Evolutionary conservation across 1,284 basidiomycete species (phyloP), one percentile per base, ranked within the genome.

Genomic region (Cryptococcus wingfieldii): DNA sequence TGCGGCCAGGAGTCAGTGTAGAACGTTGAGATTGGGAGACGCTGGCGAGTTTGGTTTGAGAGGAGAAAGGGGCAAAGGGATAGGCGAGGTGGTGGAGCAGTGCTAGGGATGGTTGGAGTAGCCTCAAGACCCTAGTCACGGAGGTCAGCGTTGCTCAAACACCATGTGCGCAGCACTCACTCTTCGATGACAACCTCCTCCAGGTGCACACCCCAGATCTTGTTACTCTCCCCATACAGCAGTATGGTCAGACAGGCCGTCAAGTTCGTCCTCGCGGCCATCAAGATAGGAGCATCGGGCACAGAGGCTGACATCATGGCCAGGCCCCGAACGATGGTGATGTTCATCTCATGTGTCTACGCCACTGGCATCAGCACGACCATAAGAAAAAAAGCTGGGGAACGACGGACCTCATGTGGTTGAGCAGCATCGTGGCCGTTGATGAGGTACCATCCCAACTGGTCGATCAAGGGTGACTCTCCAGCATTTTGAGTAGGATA

Each of bases 31-130:
- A 27, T 8, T 8, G 31, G 31, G 31, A 56, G 34, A 25, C 38
- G 13, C 13, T 18, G 28, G 28, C 50, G 5, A n/a, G 27, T 38
- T 9, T 27, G 44, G 7, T 27, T 23, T 18, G 45, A 42, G 41
- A 39, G n/a, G 43, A 34, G 23, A 42, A 51, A 27, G 0, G 70
- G 63, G 2, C 65, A 50, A 27, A 72, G 72, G 52, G 47, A 25
- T 64, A 74, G 51, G 71, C 62, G 19, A 76, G 62, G 47, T 71
- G 70, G 53, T 76, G 75, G 12, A 76, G 51, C 1, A 76, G 63
- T 1, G 53, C 54, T 4, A 75, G 55, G 0, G 67, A 51, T 0
- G 64, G 65, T 16, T 59, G 37, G 16, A 75, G 53, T 3, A 75
- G 47, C 3, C 59, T 50, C 27, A 73, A 52, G 2, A 69, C 55